Base-by-base conservation (phyloP, 257 asterid genomes). In the Euphrasia confusa region DNA sequence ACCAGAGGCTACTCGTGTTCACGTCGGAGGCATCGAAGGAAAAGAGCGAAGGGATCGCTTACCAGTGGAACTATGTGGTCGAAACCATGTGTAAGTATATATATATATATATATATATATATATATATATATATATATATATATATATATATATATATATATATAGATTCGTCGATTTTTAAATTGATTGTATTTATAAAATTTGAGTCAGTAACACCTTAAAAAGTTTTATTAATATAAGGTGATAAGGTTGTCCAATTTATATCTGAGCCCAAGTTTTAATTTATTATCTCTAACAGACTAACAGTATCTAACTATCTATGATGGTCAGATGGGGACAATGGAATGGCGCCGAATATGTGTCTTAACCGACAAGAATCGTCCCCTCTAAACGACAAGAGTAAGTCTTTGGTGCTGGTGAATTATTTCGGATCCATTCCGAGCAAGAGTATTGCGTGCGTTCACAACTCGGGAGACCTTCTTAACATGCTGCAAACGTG, bases 41-140 rank as follows among this genome's bases (percentile, higher is more conserved):
- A 61, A 58, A 42, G 48, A 81, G 68, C 14, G 92, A 89, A 81
- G 94, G 89, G 12, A 84, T 89, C 40, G 97, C 95, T 53, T 89
- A 79, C 69, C 92, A 84, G 15, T 89, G 95, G 97, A 89, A 87
- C 74, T 89, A 83, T 84, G 80, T 89, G 85, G 91, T 89, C 5
- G 97, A 89, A 66, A 84, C 44, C 48, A 61, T 52, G 7, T 75
- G 80, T 75, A 58, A 27, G 64, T 44, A 4, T n/a, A 21, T 33
- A 33, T 5, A 5, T 30, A 30, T 30, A 4, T 28, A 35, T 35
- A 35, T 30, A 30, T 30, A 4, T 28, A 35, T 35, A 35, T 30
- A 30, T 30, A 4, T 28, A 35, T 35, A 35, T 30, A 30, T 30
- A 4, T 28, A 35, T 44, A 4, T n/a, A 21, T 33, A 33, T 5